phyloP scores from a whole-genome alignment of 306 rosid species.

The Bauhinia variegata region DNA sequence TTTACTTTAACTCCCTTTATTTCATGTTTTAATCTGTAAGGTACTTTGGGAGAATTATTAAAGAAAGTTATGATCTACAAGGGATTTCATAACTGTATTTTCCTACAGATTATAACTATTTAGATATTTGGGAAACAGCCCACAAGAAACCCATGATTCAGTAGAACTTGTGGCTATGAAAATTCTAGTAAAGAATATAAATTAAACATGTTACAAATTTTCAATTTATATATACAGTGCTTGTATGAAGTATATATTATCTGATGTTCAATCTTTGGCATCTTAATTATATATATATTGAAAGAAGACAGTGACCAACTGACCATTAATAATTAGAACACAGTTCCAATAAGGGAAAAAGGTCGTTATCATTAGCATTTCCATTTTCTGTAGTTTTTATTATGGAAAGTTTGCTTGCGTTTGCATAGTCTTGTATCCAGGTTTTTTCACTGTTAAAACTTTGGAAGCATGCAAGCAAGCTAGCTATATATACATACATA shows the following conservation, averaged over 20 bases:
- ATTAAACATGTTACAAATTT: constrained; percentile 7
- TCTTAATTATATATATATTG: too few relatives aligned
- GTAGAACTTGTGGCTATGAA: constrained; percentile 13
- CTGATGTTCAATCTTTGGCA: too few relatives aligned
- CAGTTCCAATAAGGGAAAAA: too few relatives aligned
- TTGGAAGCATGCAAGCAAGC: not conserved
- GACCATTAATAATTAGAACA: too few relatives aligned
- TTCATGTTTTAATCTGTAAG: constrained; percentile 9
- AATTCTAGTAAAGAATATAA: constrained; percentile 5
- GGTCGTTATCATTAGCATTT: too few relatives aligned
- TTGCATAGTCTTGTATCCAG: not conserved
- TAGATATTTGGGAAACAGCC: constrained; percentile 1
- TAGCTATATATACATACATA: too few relatives aligned
- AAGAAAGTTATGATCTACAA: constrained; percentile 3
- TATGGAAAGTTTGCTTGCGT: not conserved
- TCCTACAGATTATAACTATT: not conserved
- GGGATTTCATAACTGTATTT: constrained; percentile 7
- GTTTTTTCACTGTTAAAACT: not conserved
- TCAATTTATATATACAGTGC: not conserved
- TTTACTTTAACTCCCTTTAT: constrained; percentile 27
- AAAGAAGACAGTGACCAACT: too few relatives aligned
- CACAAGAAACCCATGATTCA: not conserved
- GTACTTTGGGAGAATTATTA: constrained; percentile 13
- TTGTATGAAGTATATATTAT: constrained; percentile 1
- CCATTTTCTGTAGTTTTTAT: too few relatives aligned